Evolutionary conservation across 495 filamentous ascomycete species (phyloP), one percentile per base, ranked within the genome.

Genomic region (Paragyromitra xinjiangensis): DNA sequence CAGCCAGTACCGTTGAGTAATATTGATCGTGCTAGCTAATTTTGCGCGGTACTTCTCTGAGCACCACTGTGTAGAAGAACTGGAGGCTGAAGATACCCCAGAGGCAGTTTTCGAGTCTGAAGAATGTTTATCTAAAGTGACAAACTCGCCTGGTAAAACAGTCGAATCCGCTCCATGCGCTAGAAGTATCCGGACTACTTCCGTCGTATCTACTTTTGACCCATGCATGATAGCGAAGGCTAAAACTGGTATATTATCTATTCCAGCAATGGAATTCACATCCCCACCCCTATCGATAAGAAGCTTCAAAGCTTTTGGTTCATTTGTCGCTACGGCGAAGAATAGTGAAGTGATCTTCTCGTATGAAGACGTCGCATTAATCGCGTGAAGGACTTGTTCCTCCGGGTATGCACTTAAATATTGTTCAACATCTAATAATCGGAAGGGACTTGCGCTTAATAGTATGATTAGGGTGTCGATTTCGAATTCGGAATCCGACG

Each of bases 1-100:
- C 0, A 88, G 82, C 61, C 78, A 82, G 71, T 88, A 88, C 12
- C 86, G 81, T 63, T 88, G 87, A 0, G 83, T 81, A 6, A 89
- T 72, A 75, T 85, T 87, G 9, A 84, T 66, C 0, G 83, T 84
- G 51, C 75, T 81, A 0, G 83, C 79, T 5, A 87, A 81, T 44
- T 64, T 64, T 14, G 65, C 12, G 5, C 80, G 44, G 16, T 80
- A 82, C n/a, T 63, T 62, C 3, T 55, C 66, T 44, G 61, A 51
- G 22, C 75, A 75, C 69, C 63, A 82, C 22, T 56, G 50, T 1
- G 62, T 34, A 14, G 51, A 64, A 14, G 51, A 64, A 34, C 16
- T 24, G 12, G 39, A 50, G 12, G 53, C 37, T 6, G 29, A n/a
- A 16, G 64, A 26, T 62, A 8, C 12, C 2, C 39, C 61, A 19